Conservation (phyloP, 2,329 filamentous ascomycete genomes). For the Alternaria sp. region DNA sequence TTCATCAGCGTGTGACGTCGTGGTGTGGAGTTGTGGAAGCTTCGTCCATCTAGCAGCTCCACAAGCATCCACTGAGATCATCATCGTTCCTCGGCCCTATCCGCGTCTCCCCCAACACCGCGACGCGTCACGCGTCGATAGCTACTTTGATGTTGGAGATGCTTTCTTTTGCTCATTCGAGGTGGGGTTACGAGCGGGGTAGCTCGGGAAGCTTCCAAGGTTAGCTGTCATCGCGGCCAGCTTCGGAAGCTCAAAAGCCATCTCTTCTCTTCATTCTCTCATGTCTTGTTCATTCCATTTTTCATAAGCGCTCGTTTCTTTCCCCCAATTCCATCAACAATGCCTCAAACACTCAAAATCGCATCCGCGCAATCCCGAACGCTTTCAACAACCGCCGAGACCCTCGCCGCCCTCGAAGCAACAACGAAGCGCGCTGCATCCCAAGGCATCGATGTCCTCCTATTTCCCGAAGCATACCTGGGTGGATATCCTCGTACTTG, state of each 20-base stretch:
- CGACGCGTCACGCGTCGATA: not conserved
- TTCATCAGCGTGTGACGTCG: conserved; percentile 8
- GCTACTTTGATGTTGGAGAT: not conserved
- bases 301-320: too few species aligned
- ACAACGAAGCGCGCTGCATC: conserved; percentile 70
- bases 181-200: conserved; percentile 6
- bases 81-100: not conserved
- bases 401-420: conserved; percentile 68
- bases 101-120: not conserved
- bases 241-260: not conserved
- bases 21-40: conserved; percentile 10
- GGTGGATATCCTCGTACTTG: conserved; percentile 89
- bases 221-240: not conserved
- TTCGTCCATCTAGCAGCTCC: not conserved
- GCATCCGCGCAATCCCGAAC: conserved; percentile 59
- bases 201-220: not conserved
- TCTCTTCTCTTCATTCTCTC: not conserved
- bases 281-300: too few species aligned
- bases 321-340: too few species aligned
- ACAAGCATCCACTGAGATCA: not conserved
- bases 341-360: conserved; percentile 54
- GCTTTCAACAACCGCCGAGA: conserved; percentile 58
- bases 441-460: conserved; percentile 69
- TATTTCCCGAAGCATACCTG: conserved; percentile 91
- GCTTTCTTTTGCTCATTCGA: not conserved